Evolutionary conservation across 129 eudicot species (phyloP), one percentile per base, ranked within the genome.

Genomic region (Escallonia rubra): DNA sequence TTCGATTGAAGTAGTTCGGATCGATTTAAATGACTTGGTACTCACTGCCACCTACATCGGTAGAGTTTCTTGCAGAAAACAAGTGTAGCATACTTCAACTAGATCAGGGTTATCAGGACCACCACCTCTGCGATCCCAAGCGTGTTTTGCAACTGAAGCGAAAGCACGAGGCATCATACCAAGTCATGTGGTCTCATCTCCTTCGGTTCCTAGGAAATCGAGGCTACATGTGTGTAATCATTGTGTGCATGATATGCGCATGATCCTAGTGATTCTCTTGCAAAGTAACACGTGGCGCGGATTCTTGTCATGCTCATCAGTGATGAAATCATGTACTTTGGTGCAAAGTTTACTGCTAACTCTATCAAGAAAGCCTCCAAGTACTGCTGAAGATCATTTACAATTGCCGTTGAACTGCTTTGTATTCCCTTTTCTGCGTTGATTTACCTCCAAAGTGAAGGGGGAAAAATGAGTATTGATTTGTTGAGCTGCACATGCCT

Each of bases 201-300:
- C 59, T 54, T 54, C 59, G 12, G 12, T 46, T 6, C 6, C 50
- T 46, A 2, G 10, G 6, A 46, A 46, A 46, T 6, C 50, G 2
- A 5, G 10, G 8, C 6, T 46, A 46, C 10, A 46, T 6, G 50
- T 46, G 54, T 42, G 46, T 47, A 34, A 69, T 69, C 57, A 69
- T 69, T 57, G 54, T 13, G 7, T 57, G 47, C 66, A 45, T 69
- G 43, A 55, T 59, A 57, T 45, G 64, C 74, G 57, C 74, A 57
- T 59, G 65, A 69, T 69, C 64, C 56, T 14, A 68, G 54, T 43
- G 53, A 41, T 43, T 40, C 44, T 58, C 44, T 41, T 44, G 8
- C 11, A 65, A 38, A 65, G 57, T 34, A 58, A 69, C 52, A 57
- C 63, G 54, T 5, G 65, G 55, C 48, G 7, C 13, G 6, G 3